These are phyloP conservation scores for Vachellia collinsii DNA, from an alignment of 306 rosid genomes.

Conservation along the genomic window DNA sequence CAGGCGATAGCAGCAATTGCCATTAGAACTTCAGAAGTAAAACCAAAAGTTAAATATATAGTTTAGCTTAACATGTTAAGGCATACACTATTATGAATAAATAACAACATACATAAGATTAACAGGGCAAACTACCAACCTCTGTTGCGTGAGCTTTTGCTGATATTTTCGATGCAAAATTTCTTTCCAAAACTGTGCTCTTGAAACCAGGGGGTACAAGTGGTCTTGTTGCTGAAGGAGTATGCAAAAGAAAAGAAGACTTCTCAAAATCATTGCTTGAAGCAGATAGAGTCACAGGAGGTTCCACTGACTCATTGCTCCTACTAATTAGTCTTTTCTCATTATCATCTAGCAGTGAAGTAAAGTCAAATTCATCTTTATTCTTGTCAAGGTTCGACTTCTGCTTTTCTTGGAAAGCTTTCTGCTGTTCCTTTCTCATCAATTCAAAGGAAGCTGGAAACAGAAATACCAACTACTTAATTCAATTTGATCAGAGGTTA, in stretches of 20 bases:
- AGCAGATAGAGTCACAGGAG: conserved; percentile 41
- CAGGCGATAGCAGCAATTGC: conserved; percentile 8
- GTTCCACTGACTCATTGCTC: conserved; percentile 56
- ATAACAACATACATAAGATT: not conserved
- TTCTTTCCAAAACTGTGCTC: conserved; percentile 61
- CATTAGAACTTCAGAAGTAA: conserved; percentile 8
- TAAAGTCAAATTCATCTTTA: conserved; percentile 59
- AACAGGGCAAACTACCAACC: conserved; percentile 50
- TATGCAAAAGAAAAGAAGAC: conserved; percentile 52
- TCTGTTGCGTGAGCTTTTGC: conserved; percentile 47
- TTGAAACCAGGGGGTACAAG: conserved; percentile 96
- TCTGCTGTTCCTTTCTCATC: conserved; percentile 96
- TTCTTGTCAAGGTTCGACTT: conserved; percentile 57
- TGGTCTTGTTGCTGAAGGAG: conserved; percentile 76
- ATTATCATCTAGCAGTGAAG: conserved; percentile 55
- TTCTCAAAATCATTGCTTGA: conserved; percentile 64
- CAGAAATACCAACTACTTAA: conserved; percentile 41
- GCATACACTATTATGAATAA: conserved; percentile 12
- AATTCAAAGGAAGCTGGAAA: conserved; percentile 79
- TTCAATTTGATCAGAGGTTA: conserved; percentile 19
- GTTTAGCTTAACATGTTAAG: conserved; percentile 19
- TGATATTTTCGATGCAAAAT: conserved; percentile 52
- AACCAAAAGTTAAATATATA: not conserved
- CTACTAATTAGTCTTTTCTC: conserved; percentile 52
- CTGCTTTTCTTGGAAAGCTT: conserved; percentile 70